Evolutionary conservation across 768 basidiomycete genomes (phyloP).

Genomic region (Leccinum rimulosum): DNA sequence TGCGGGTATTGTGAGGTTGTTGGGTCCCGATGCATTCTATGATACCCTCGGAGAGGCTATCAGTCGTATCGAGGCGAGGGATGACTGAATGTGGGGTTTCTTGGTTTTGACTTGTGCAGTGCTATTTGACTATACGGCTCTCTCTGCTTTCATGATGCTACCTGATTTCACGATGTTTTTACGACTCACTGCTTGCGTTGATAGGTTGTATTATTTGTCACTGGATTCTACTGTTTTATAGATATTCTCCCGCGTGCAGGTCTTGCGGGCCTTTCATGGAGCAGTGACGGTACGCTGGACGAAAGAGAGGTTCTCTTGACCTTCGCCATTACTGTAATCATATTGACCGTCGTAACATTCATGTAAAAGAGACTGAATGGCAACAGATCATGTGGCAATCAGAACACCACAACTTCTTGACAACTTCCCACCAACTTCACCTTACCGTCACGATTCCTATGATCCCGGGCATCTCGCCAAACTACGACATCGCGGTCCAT

Average conservation of each 20-base stretch:
- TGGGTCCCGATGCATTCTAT: constrained; percentile 45
- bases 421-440: no score
- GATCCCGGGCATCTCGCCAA: no score
- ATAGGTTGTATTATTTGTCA: not conserved
- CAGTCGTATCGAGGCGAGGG: constrained; percentile 31
- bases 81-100: constrained; percentile 4
- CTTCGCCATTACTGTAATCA: no score
- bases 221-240: not conserved
- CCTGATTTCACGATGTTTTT: not conserved
- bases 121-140: not conserved
- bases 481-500: no score
- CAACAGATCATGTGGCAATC: no score
- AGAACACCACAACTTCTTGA: no score
- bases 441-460: no score
- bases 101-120: not conserved
- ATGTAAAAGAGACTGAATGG: no score
- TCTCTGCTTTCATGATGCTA: not conserved
- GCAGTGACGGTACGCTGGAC: no score
- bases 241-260: not conserved
- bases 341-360: no score
- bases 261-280: not conserved
- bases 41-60: constrained; percentile 45
- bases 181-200: not conserved
- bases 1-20: constrained; percentile 42
- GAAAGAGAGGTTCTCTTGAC: no score